A percentile compares a stretch with the other conserved stretches of the same genome.
These are phyloP conservation scores for Suhomyces atakaporum DNA, from an alignment of 1,139 yeast genomes.

Conservation along the genomic window DNA sequence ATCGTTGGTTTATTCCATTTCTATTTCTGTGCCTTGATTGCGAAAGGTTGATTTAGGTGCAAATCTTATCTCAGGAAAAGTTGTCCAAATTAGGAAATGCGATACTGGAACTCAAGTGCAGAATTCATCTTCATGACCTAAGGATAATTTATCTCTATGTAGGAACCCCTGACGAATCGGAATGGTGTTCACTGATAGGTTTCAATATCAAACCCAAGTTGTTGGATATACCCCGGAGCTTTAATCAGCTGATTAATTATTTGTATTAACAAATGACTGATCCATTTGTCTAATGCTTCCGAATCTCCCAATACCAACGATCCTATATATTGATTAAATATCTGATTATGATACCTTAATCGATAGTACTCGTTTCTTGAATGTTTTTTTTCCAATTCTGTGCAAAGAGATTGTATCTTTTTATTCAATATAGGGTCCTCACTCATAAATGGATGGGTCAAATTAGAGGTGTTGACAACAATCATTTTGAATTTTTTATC, in stretches of 20 bases:
- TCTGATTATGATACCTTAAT: constrained; percentile 19
- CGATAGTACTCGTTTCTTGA: constrained; percentile 18
- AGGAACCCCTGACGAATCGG: neutral
- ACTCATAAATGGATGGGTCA: constrained; percentile 4
- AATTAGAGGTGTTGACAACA: constrained; percentile 14
- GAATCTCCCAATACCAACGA: constrained; percentile 16
- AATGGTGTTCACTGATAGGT: neutral
- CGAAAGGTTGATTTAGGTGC: constrained; percentile 6
- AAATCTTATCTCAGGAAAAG: constrained; percentile 10
- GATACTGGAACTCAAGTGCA: neutral
- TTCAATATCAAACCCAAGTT: neutral
- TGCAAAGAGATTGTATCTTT: constrained; percentile 11
- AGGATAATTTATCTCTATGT: neutral
- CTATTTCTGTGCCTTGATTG: constrained; percentile 10
- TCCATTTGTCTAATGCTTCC: constrained; percentile 19
- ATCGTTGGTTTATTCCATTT: neutral
- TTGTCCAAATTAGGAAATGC: constrained; percentile 5
- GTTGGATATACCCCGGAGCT: constrained; percentile 1
- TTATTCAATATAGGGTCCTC: constrained; percentile 1
- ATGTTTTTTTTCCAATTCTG: constrained; percentile 7
- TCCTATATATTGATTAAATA: constrained; percentile 28
- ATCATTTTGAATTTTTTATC: constrained; percentile 23
- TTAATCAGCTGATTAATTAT: constrained; percentile 2
- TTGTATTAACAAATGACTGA: constrained; percentile 16
- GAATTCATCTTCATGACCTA: neutral